Base-by-base conservation (phyloP, 257 asterid genomes). In the Petunia axillaris region DNA sequence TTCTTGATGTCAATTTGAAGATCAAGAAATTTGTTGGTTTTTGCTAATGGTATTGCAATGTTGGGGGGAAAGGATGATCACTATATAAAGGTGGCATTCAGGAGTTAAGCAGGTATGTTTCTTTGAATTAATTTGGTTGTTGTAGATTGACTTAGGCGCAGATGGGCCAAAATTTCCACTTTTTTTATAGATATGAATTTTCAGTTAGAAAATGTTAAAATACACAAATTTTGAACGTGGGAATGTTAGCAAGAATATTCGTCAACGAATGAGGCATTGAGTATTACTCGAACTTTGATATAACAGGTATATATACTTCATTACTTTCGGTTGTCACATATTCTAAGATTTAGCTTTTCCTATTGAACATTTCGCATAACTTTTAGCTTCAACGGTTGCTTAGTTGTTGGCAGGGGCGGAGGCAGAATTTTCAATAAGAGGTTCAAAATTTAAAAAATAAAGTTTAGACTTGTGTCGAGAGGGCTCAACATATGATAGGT, bases 211-310 rank as follows among this genome's bases (percentile, higher is more conserved):
- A 70, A 70, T 11, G 76, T 44, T 68, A 43, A 25, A n/a, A 68
- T 43, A 44, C 57, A 68, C 55, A 8, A 52, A 1, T 8, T 68
- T 68, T 68, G 76, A 68, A 52, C 10, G 55, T 55, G 35, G 8
- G 62, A 55, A 67, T 43, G 39, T 44, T 68, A 44, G 15, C 75
- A 1, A 67, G 53, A 43, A 68, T 25, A 43, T 68, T 68, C n/a
- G 76, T 70, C 76, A 70, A 70, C 5, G 58, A 70, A 70, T 70
- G 76, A 70, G 76, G 76, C 76, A 46, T 70, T 70, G 16, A 70
- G 43, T 70, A 16, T 16, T n/a, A n/a, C 75, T 43, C 41, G 1
- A 58, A 41, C 3, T 41, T 25, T 43, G 41, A 25, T 43, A 43
- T 8, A n/a, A 43, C 39, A 68, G 1, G 40, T 25, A 25, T 25